These are phyloP conservation scores for Penicillium mononematosum DNA, from an alignment of 495 filamentous ascomycete species.

Conservation along the genomic window DNA sequence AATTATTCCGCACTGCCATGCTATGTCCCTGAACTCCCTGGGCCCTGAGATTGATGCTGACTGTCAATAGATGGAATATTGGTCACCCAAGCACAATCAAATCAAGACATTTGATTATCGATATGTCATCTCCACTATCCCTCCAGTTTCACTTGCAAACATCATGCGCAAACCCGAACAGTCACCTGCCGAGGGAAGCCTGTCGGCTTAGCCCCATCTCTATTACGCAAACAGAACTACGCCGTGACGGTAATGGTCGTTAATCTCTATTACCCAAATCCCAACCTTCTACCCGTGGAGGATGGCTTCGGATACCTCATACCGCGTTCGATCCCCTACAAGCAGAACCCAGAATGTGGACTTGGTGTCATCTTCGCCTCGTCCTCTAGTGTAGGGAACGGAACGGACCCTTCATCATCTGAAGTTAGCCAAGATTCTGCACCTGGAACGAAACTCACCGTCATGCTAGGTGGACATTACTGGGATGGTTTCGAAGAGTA, in stretches of 20 bases:
- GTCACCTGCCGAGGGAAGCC: neutral
- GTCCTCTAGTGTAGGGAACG: conserved; percentile 46
- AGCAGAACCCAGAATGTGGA: conserved; percentile 77
- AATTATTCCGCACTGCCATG: neutral
- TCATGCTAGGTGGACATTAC: conserved; percentile 94
- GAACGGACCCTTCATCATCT: conserved; percentile 1
- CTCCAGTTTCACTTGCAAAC: conserved; percentile 39
- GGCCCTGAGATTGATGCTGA: neutral
- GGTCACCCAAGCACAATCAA: neutral
- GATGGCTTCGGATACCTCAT: conserved; percentile 89
- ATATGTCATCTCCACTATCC: conserved; percentile 71
- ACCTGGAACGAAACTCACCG: conserved; percentile 80
- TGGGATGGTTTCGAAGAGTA: conserved; percentile 64
- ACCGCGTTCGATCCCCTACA: conserved; percentile 62
- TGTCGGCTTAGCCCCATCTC: conserved; percentile 11
- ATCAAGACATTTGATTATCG: conserved; percentile 41
- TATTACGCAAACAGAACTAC: conserved; percentile 44
- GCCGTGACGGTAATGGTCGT: conserved; percentile 85
- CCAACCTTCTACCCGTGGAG: conserved; percentile 57
- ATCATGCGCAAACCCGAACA: conserved; percentile 20
- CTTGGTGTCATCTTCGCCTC: conserved; percentile 93
- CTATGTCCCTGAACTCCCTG: neutral
- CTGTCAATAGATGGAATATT: neutral
- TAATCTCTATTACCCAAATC: conserved; percentile 77
- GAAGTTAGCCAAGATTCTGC: conserved; percentile 49